Base-by-base conservation (phyloP, 2,329 filamentous ascomycete species). In the Paecilomyces variotii region DNA sequence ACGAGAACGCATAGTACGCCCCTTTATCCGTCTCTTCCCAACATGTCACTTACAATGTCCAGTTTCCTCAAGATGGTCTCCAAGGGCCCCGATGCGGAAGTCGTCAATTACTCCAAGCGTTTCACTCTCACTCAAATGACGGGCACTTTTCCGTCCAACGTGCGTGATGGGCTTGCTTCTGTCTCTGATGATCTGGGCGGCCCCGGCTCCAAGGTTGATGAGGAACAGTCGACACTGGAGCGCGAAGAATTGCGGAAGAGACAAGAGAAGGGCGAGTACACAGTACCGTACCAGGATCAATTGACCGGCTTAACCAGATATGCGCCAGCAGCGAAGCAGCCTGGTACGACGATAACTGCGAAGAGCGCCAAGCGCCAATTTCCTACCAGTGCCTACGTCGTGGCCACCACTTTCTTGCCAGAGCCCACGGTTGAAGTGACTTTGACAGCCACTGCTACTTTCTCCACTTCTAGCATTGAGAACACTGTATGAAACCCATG, bases 51-150 rank as follows among this genome's bases (percentile, higher is more conserved):
- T 28, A 53, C 27, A 45, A 45, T 60, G 27, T 34, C 53, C 63
- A 84, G 82, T 71, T 87, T 84, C 69, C 70, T 86, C 14, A 81
- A 81, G 62, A 85, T 88, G 70, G 73, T 82, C 58, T 81, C 84
- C 14, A 77, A 78, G 5, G 79, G 79, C 4, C 76, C 78, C 19
- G 77, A 78, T n/a, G 81, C 81, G 32, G 80, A 78, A 3, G 75
- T 85, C 24, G 81, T 79, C 58, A 84, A 82, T 65, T 88, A 80
- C 68, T 87, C 85, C 10, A 65, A 76, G 55, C 84, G 86, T 61
- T 90, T 90, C 72, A 80, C 82, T n/a, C 74, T 88, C 56, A 77
- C 77, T 10, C 80, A 79, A 64, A 88, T 89, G 86, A 85, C 80
- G 1, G 86, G 86, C 39, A 73, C 73, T 3, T 87, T 87, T 65